Evolutionary conservation across 768 basidiomycete species (phyloP).

Genomic region (Lyophyllum atratum): DNA sequence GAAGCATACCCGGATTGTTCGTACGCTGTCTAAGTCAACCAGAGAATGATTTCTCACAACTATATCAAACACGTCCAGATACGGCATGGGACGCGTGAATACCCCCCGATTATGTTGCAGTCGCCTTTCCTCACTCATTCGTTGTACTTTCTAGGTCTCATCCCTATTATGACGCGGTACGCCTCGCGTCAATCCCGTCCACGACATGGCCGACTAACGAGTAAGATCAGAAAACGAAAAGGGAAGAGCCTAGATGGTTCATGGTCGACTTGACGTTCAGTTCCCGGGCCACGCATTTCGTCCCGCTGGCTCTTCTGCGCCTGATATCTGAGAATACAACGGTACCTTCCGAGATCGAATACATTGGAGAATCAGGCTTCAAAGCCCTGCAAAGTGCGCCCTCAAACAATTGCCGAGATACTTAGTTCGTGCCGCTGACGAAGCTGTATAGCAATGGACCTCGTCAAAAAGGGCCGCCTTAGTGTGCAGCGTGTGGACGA

Average conservation of each 20-base stretch:
- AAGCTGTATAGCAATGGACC: conserved; percentile 61
- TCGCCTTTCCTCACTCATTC: conserved; percentile 8
- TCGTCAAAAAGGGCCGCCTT: conserved; percentile 79
- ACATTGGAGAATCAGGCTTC: conserved; percentile 64
- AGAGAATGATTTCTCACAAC: background rate
- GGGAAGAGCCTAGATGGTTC: conserved; percentile 82
- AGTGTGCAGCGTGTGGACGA: conserved; percentile 83
- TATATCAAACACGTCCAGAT: conserved; percentile 43
- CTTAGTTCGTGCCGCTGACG: background rate
- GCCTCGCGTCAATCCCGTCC: conserved; percentile 19
- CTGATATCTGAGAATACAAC: conserved; percentile 49
- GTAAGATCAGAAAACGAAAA: too few relatives aligned
- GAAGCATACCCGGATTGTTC: conserved; percentile 91
- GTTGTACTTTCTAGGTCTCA: conserved; percentile 44
- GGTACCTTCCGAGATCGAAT: conserved; percentile 58
- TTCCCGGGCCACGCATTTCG: conserved; percentile 66
- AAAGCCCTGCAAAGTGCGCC: conserved; percentile 62
- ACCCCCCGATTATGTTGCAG: conserved; percentile 5
- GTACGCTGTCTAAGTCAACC: conserved; percentile 25
- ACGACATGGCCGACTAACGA: too few relatives aligned
- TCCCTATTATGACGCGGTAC: conserved; percentile 79
- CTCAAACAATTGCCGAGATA: background rate
- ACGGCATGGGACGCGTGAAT: conserved; percentile 88
- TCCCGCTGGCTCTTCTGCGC: conserved; percentile 76
- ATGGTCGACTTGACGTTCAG: conserved; percentile 85